Conservation (phyloP, 441 rosid genomes). For the Populus trichocarpa region DNA sequence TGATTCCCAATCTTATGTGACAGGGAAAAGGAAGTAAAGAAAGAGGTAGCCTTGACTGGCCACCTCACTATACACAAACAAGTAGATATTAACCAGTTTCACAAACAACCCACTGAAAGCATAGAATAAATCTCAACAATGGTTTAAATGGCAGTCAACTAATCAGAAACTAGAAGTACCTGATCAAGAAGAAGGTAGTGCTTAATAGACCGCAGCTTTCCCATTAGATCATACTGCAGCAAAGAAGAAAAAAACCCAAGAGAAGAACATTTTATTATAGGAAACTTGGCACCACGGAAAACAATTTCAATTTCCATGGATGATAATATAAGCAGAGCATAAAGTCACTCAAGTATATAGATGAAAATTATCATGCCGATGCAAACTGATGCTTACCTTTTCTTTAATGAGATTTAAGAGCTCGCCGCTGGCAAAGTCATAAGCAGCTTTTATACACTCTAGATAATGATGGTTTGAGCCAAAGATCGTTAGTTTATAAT, state of each 20-base stretch:
- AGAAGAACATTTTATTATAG: slow-evolving; percentile 15
- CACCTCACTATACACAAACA: neutral
- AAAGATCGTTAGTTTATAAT: slow-evolving; percentile 73
- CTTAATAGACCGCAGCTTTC: slow-evolving; percentile 89
- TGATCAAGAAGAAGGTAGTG: slow-evolving; percentile 98
- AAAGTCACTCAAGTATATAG: neutral
- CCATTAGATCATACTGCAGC: slow-evolving; percentile 82
- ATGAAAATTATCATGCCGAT: neutral
- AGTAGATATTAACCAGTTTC: neutral
- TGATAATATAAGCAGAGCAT: slow-evolving; percentile 7
- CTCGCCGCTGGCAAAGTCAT: slow-evolving; percentile 86
- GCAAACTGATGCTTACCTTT: slow-evolving; percentile 45
- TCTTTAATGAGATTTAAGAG: slow-evolving; percentile 80
- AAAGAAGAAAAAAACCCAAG: neutral
- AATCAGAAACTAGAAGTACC: slow-evolving; percentile 40
- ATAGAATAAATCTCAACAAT: neutral
- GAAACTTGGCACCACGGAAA: slow-evolving; percentile 8
- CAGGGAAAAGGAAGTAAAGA: neutral
- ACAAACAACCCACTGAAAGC: neutral
- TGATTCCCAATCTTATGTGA: neutral
- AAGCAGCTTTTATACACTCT: slow-evolving; percentile 88
- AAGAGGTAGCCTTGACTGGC: neutral
- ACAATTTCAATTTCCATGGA: slow-evolving; percentile 4
- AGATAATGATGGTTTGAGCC: slow-evolving; percentile 94
- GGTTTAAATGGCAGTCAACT: slow-evolving; percentile 1